Conservation (phyloP, 345 rosid species). For the Abelmoschus esculentus region DNA sequence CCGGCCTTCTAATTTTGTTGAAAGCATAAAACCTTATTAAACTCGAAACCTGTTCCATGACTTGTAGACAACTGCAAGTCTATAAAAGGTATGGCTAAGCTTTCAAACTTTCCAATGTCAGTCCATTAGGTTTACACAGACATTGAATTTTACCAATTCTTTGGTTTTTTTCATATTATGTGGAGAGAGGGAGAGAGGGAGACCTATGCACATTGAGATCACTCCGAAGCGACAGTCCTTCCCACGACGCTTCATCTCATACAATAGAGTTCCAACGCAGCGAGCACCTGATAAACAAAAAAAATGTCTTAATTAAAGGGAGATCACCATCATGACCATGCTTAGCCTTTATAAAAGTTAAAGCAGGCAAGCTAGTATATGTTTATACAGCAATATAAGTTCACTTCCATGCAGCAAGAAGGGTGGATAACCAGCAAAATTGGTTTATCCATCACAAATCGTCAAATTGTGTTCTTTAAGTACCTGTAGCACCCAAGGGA, state of each 20-base stretch:
- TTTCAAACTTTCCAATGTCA: not conserved
- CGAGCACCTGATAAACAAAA: slow-evolving; percentile 58
- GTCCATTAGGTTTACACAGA: not conserved
- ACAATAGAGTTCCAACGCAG: slow-evolving; percentile 78
- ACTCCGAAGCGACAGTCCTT: slow-evolving; percentile 85
- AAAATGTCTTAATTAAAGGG: not conserved
- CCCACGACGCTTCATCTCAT: slow-evolving; percentile 89
- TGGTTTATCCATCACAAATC: not conserved
- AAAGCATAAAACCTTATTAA: too few relatives aligned
- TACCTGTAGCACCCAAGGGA: slow-evolving; percentile 97
- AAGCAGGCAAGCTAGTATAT: not conserved
- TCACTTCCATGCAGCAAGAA: not conserved
- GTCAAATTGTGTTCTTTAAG: not conserved
- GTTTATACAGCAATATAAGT: not conserved
- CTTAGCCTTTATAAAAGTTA: not conserved
- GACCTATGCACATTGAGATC: slow-evolving; percentile 96
- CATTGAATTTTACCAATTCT: not conserved
- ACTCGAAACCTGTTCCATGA: not conserved
- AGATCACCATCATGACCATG: not conserved
- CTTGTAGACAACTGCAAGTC: not conserved
- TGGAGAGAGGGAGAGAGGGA: not conserved
- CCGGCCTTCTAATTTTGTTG: too few relatives aligned
- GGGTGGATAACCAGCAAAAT: not conserved
- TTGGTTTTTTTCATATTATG: not conserved
- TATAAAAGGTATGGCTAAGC: not conserved